Conservation (phyloP, 257 asterid genomes). For the Solanum pimpinellifolium region DNA sequence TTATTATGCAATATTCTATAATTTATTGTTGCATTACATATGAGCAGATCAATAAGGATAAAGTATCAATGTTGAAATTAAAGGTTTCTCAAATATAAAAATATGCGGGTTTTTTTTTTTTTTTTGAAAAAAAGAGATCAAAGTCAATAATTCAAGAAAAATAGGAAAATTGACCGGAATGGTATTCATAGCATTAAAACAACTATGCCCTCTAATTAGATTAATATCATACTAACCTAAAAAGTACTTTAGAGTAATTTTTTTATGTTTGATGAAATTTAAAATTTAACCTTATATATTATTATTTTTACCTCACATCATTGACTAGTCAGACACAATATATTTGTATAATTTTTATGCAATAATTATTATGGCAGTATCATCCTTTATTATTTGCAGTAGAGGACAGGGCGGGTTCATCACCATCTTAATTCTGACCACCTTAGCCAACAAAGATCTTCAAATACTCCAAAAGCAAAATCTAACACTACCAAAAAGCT, state of each 20-base stretch:
- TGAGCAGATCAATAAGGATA: not conserved
- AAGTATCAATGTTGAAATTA: not conserved
- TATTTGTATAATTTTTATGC: not conserved
- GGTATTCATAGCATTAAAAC: not conserved
- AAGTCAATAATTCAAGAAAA: not conserved
- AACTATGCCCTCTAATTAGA: not conserved
- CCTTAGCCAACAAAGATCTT: constrained; percentile 53
- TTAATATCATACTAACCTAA: not conserved
- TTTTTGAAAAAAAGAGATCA: no score
- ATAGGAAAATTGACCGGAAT: not conserved
- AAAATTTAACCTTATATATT: no score
- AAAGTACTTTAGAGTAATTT: not conserved
- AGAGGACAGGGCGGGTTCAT: constrained; percentile 10
- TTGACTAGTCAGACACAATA: not conserved
- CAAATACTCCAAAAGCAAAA: constrained; percentile 39
- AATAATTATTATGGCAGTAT: constrained; percentile 14
- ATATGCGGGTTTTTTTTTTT: not conserved
- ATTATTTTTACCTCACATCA: not conserved
- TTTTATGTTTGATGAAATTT: not conserved
- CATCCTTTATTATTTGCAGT: constrained; percentile 11
- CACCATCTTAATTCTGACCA: constrained; percentile 25
- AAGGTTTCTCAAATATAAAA: not conserved
- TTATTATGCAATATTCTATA: not conserved
- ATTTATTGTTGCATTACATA: not conserved
- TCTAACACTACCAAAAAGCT: constrained; percentile 16